Evolutionary conservation across 2,329 filamentous ascomycete species (phyloP).

Genomic region (Fusarium sp.): DNA sequence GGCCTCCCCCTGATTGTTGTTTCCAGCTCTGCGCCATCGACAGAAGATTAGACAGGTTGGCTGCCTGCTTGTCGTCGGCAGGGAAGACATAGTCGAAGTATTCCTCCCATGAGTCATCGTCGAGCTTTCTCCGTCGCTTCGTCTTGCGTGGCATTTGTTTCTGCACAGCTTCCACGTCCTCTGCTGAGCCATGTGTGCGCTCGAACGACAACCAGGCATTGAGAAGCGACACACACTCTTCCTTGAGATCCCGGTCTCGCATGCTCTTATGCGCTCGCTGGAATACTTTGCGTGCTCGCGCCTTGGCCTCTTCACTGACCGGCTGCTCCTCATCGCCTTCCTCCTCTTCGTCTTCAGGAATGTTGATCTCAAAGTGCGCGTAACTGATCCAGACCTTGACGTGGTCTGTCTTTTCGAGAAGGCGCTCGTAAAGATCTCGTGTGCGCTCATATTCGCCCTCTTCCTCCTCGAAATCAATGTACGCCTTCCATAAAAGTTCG

Average conservation of each 20-base stretch:
- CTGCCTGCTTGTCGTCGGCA: slow-evolving; percentile 88
- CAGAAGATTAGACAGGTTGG: slow-evolving; percentile 85
- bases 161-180: slow-evolving; percentile 85
- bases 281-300: slow-evolving; percentile 84
- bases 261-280: slow-evolving; percentile 86
- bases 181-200: slow-evolving; percentile 79
- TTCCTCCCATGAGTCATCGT: slow-evolving; percentile 93
- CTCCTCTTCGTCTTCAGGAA: slow-evolving; percentile 78
- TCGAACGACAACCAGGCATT: slow-evolving; percentile 96
- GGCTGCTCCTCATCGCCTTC: slow-evolving; percentile 72
- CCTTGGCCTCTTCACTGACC: slow-evolving; percentile 86
- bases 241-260: slow-evolving; percentile 90
- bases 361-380: slow-evolving; percentile 97
- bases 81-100: slow-evolving; percentile 98
- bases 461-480: slow-evolving; percentile 98
- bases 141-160: slow-evolving; percentile 93
- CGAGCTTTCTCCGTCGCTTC: slow-evolving; percentile 91
- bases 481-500: slow-evolving; percentile 96
- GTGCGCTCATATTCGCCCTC: slow-evolving; percentile 91
- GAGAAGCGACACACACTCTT: slow-evolving; percentile 92
- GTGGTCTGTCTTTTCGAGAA: slow-evolving; percentile 95
- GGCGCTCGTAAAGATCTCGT: slow-evolving; percentile 85
- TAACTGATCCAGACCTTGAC: slow-evolving; percentile 99
- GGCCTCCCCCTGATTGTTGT: slow-evolving; percentile 66
- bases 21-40: slow-evolving; percentile 92